A percentile compares a stretch with the other conserved stretches of the same genome.
phyloP scores from a whole-genome alignment of 306 rosid genomes.

The Cicer arietinum region DNA sequence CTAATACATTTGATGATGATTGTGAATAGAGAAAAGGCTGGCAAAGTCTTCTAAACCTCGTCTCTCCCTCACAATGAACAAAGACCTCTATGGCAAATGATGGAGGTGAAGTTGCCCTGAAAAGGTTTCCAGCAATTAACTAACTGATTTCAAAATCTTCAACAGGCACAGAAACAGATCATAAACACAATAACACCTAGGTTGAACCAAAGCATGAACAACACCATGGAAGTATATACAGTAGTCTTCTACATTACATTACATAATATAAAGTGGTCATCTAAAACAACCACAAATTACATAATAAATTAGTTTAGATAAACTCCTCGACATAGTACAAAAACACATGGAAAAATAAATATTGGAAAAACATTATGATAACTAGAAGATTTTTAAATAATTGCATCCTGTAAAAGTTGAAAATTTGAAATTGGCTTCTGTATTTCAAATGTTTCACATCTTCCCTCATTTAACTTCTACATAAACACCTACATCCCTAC shows the following conservation, averaged over 20 bases:
- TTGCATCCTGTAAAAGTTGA: neutral
- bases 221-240: neutral
- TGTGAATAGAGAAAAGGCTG: slow-evolving; percentile 97
- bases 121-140: slow-evolving; percentile 41
- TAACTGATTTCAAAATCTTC: slow-evolving; percentile 31
- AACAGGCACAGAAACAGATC: slow-evolving; percentile 35
- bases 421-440: slow-evolving; percentile 5
- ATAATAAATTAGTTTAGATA: neutral
- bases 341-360: neutral
- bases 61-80: slow-evolving; percentile 98
- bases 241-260: neutral
- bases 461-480: neutral
- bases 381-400: neutral
- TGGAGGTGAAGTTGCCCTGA: slow-evolving; percentile 97
- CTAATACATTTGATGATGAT: slow-evolving; percentile 94
- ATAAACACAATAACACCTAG: slow-evolving; percentile 6
- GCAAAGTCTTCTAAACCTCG: slow-evolving; percentile 98
- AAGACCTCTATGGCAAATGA: slow-evolving; percentile 96
- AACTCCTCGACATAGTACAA: neutral
- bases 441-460: neutral
- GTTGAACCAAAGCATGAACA: slow-evolving; percentile 17
- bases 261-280: slow-evolving; percentile 10
- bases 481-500: neutral
- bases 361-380: neutral
- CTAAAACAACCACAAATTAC: slow-evolving; percentile 23